Conservation (phyloP, 169 alveolate genomes). For the Plasmodium yoelii region DNA sequence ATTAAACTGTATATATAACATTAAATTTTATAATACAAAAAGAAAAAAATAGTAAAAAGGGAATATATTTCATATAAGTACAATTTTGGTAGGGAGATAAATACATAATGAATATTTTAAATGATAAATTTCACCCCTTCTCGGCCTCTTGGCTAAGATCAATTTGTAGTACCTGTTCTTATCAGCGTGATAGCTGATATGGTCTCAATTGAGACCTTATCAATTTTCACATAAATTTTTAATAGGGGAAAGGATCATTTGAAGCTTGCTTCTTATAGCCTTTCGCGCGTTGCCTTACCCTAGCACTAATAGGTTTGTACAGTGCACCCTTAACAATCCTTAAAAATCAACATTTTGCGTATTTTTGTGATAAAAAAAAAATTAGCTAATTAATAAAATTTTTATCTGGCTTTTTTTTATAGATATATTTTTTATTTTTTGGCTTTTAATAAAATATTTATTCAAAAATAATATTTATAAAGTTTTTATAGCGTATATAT, state of each 20-base stretch:
- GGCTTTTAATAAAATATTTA: too few species aligned
- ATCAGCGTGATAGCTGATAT: conserved; percentile 92
- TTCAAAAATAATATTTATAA: too few species aligned
- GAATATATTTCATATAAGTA: conserved; percentile 14
- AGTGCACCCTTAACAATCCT: conserved; percentile 87
- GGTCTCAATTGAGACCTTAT: conserved; percentile 89
- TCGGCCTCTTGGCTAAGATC: conserved; percentile 93
- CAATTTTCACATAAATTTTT: conserved; percentile 87
- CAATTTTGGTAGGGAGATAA: conserved; percentile 71
- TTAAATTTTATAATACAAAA: too few species aligned
- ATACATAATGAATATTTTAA: conserved; percentile 26
- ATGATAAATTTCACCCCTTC: conserved; percentile 74
- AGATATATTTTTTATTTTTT: too few species aligned
- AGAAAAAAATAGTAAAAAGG: too few species aligned
- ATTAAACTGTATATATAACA: conserved; percentile 18
- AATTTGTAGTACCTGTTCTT: conserved; percentile 92
- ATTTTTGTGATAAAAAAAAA: not conserved
- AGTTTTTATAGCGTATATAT: too few species aligned
- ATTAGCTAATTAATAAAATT: too few species aligned
- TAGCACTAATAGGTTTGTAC: conserved; percentile 88
- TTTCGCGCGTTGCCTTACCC: conserved; percentile 90
- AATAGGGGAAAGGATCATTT: conserved; percentile 83
- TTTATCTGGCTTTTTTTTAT: too few species aligned
- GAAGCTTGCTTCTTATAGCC: conserved; percentile 89
- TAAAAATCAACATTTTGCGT: conserved; percentile 30